Evolutionary conservation across 2,329 filamentous ascomycete species (phyloP).

Genomic region (Fusarium multiceps): DNA sequence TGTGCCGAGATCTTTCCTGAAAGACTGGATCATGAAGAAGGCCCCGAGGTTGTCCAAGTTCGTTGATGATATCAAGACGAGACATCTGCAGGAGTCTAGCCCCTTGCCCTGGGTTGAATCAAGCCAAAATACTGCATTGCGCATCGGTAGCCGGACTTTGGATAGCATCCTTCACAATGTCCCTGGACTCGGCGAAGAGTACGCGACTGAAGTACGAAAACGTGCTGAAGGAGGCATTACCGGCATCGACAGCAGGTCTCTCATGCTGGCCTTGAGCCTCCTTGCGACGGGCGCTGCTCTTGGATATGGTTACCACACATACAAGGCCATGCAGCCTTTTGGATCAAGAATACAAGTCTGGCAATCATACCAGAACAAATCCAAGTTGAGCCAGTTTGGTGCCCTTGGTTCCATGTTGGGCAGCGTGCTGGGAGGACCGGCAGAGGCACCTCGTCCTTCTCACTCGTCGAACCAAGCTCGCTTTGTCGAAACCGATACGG

Average conservation of each 20-base stretch:
- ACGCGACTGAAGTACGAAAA: conserved; percentile 53
- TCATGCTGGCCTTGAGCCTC: conserved; percentile 50
- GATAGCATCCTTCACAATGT: conserved; percentile 52
- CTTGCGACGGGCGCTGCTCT: conserved; percentile 54
- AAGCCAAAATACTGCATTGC: conserved; percentile 36
- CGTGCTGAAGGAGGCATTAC: conserved; percentile 49
- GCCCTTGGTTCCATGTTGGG: conserved; percentile 60
- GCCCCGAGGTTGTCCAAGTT: conserved; percentile 49
- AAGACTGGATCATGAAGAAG: conserved; percentile 55
- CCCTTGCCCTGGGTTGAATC: conserved; percentile 47
- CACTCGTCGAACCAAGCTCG: conserved; percentile 38
- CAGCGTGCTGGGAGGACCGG: conserved; percentile 47
- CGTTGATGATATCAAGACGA: conserved; percentile 47
- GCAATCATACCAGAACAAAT: conserved; percentile 47
- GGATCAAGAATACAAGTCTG: conserved; percentile 60
- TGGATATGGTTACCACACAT: conserved; percentile 55
- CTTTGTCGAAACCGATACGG: conserved; percentile 52
- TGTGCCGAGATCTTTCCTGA: conserved; percentile 57
- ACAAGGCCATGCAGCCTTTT: conserved; percentile 57
- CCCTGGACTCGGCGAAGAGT: conserved; percentile 52
- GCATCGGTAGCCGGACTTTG: conserved; percentile 48
- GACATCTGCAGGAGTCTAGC: conserved; percentile 30
- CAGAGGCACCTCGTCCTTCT: conserved; percentile 21
- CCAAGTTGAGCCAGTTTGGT: conserved; percentile 57
- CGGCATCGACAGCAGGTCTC: conserved; percentile 49